phyloP scores from a whole-genome alignment of 2,329 filamentous ascomycete species.

The Epichloe baconii region DNA sequence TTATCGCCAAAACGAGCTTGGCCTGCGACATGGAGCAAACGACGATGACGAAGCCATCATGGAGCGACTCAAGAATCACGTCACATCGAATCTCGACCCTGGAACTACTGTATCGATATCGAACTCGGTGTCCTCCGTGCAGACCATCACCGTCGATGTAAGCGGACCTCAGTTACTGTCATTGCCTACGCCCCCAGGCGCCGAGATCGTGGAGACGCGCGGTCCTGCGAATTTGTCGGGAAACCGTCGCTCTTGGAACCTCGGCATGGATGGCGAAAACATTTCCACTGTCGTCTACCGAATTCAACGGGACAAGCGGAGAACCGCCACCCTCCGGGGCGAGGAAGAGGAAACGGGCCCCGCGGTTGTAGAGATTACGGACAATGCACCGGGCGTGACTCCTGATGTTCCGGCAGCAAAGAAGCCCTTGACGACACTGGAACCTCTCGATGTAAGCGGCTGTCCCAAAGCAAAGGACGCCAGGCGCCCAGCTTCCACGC shows the following conservation, averaged over 20 bases:
- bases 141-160: constrained; percentile 52
- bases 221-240: constrained; percentile 8
- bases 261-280: constrained; percentile 13
- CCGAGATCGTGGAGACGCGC: constrained; percentile 43
- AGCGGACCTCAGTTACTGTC: constrained; percentile 36
- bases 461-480: background rate
- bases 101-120: constrained; percentile 47
- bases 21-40: background rate
- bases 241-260: constrained; percentile 3
- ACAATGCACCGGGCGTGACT: constrained; percentile 10
- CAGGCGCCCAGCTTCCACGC: background rate
- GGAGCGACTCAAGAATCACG: constrained; percentile 36
- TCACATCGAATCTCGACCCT: constrained; percentile 38
- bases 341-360: constrained; percentile 17
- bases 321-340: constrained; percentile 25
- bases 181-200: constrained; percentile 41
- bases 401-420: background rate
- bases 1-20: background rate
- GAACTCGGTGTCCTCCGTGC: constrained; percentile 45
- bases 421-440: background rate
- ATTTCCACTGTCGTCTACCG: constrained; percentile 47
- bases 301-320: constrained; percentile 38
- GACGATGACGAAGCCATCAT: constrained; percentile 30
- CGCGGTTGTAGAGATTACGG: constrained; percentile 15
- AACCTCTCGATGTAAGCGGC: background rate